Conservation (phyloP, 345 rosid species). For the Zanthoxylum bungeanum region DNA sequence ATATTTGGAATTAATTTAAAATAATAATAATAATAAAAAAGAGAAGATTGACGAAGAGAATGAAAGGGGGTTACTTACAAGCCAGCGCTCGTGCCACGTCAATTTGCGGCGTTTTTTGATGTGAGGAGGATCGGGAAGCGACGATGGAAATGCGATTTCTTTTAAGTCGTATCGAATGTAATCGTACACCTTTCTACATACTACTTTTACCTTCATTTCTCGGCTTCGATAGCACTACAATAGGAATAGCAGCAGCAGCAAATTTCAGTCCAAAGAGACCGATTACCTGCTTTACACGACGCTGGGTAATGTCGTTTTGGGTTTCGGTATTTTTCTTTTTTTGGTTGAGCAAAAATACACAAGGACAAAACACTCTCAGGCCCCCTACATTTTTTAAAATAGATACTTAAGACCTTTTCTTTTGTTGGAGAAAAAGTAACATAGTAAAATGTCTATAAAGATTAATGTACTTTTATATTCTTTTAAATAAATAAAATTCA, state of each 20-base stretch:
- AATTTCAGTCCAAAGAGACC: neutral
- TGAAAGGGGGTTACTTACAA: conserved; percentile 32
- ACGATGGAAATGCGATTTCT: conserved; percentile 91
- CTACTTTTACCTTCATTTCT: conserved; percentile 67
- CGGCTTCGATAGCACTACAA: too few species aligned
- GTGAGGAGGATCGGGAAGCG: conserved; percentile 90
- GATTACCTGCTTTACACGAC: neutral
- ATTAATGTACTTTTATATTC: too few species aligned
- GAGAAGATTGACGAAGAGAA: neutral
- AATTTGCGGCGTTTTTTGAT: conserved; percentile 65
- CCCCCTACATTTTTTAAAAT: too few species aligned
- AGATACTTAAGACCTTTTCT: too few species aligned
- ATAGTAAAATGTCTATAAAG: too few species aligned
- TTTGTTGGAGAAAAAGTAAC: too few species aligned
- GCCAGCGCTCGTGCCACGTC: conserved; percentile 71
- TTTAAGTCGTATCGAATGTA: conserved; percentile 78
- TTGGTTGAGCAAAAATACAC: too few species aligned
- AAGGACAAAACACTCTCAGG: too few species aligned
- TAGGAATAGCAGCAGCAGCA: too few species aligned
- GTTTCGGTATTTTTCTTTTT: too few species aligned
- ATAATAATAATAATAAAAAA: neutral
- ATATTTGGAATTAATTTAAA: neutral
- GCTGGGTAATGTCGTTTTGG: neutral
- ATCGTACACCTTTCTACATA: conserved; percentile 54
- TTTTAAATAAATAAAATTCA: too few species aligned